Evolutionary conservation across 1,284 basidiomycete species (phyloP).

Genomic region (Tylopilus orsonianus): DNA sequence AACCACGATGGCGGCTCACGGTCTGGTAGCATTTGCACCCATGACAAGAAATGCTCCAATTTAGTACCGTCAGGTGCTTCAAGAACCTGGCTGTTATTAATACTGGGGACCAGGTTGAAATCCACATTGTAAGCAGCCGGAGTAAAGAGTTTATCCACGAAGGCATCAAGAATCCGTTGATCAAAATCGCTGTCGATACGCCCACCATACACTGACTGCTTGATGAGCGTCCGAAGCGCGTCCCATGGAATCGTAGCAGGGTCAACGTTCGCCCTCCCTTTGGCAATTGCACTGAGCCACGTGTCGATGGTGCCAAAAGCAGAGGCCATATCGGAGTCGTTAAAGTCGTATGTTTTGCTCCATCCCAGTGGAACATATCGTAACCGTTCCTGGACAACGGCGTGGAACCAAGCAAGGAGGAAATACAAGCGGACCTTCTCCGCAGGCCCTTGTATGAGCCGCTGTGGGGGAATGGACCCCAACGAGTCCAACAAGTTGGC

Average conservation of each 20-base stretch:
- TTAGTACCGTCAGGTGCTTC: constrained; percentile 87
- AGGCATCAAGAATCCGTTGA: constrained; percentile 86
- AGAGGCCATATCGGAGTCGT: constrained; percentile 95
- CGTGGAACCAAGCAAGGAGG: constrained; percentile 98
- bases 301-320: constrained; percentile 89
- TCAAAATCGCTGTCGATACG: constrained; percentile 93
- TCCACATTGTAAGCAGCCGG: constrained; percentile 87
- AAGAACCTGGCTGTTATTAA: constrained; percentile 58
- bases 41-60: constrained; percentile 84
- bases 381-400: constrained; percentile 91
- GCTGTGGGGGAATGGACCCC: constrained; percentile 69
- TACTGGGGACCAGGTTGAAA: constrained; percentile 80
- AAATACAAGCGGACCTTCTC: constrained; percentile 92
- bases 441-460: constrained; percentile 78
- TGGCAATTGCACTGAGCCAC: constrained; percentile 80
- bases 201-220: constrained; percentile 94
- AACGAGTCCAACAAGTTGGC: constrained; percentile 92
- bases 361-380: constrained; percentile 94
- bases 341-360: constrained; percentile 96
- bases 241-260: constrained; percentile 92
- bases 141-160: constrained; percentile 88
- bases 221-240: constrained; percentile 86
- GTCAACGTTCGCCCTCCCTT: constrained; percentile 88
- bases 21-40: constrained; percentile 86
- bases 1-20: constrained; percentile 92